phyloP scores from a whole-genome alignment of 73 alveolate species.

The Paramecium tetraurelia region DNA sequence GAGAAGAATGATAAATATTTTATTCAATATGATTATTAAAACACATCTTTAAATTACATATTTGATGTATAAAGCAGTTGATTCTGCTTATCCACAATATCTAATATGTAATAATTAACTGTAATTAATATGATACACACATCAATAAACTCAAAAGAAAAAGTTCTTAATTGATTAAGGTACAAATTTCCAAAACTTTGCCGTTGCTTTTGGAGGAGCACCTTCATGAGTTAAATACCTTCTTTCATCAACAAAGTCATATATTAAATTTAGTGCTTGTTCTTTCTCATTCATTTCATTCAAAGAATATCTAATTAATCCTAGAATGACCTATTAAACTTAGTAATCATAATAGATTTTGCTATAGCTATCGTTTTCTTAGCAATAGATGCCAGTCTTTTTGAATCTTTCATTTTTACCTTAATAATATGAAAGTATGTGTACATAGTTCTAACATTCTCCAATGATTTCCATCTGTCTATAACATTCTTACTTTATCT shows the following conservation, averaged over 20 bases:
- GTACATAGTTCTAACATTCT: slow-evolving; percentile 48
- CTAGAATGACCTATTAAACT: slow-evolving; percentile 40
- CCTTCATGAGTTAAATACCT: slow-evolving; percentile 48
- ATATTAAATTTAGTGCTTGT: slow-evolving; percentile 40
- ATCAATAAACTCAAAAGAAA: slow-evolving; percentile 8
- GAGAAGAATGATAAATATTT: not conserved
- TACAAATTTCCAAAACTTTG: slow-evolving; percentile 27
- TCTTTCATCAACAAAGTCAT: slow-evolving; percentile 64
- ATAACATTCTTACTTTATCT: not conserved
- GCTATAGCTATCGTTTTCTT: not conserved
- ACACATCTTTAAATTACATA: not conserved
- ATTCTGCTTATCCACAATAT: no score
- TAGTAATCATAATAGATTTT: slow-evolving; percentile 48
- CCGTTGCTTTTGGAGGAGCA: not conserved
- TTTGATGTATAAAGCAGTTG: not conserved
- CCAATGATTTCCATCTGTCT: slow-evolving; percentile 65
- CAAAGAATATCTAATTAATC: slow-evolving; percentile 39
- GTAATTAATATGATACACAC: not conserved
- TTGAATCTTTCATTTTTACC: slow-evolving; percentile 36
- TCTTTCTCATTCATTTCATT: slow-evolving; percentile 56
- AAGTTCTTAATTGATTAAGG: slow-evolving; percentile 46
- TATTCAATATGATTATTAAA: not conserved
- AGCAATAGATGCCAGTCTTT: slow-evolving; percentile 34
- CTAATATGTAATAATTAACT: no score
- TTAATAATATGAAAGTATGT: not conserved